Percentiles rank a stretch among this genome's conserved stretches.
These are phyloP conservation scores for Dendrobium huoshanense DNA, from an alignment of 106 monocot species.

Conservation along the genomic window DNA sequence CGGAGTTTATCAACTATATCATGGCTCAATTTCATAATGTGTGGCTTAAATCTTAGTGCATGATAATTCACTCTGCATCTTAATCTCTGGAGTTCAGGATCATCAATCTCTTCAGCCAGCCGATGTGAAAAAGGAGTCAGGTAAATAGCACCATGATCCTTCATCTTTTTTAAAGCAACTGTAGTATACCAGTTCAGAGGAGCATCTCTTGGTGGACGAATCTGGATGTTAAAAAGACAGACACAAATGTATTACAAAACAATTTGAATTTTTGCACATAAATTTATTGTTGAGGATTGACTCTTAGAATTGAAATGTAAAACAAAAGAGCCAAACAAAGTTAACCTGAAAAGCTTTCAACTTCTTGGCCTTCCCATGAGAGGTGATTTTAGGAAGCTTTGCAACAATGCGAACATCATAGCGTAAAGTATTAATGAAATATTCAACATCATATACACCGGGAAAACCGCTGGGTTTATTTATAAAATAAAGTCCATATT, in stretches of 20 bases:
- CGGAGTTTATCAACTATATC: slow-evolving; percentile 74
- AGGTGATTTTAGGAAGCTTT: slow-evolving; percentile 62
- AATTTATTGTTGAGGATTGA: not conserved
- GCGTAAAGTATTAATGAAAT: slow-evolving; percentile 72
- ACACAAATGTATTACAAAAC: not conserved
- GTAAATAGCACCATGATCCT: slow-evolving; percentile 77
- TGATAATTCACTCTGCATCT: slow-evolving; percentile 98
- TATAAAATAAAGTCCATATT: slow-evolving; percentile 17
- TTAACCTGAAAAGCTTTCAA: slow-evolving; percentile 76
- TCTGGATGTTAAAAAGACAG: slow-evolving; percentile 27
- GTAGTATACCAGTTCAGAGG: slow-evolving; percentile 80
- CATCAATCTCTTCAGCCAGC: slow-evolving; percentile 82
- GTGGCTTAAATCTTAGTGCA: slow-evolving; percentile 87
- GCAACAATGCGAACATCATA: slow-evolving; percentile 70
- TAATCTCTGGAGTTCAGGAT: slow-evolving; percentile 80
- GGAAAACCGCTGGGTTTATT: slow-evolving; percentile 66
- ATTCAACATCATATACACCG: slow-evolving; percentile 94
- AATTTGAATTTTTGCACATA: not conserved
- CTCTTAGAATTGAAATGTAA: not conserved
- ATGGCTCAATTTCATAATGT: slow-evolving; percentile 80
- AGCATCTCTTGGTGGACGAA: slow-evolving; percentile 92
- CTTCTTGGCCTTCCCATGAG: slow-evolving; percentile 70
- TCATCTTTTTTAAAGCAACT: slow-evolving; percentile 81
- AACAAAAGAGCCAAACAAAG: not conserved
- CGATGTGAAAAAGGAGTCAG: slow-evolving; percentile 97